Base-by-base conservation (phyloP, 179 eudicot species). In the Gypsophila paniculata region DNA sequence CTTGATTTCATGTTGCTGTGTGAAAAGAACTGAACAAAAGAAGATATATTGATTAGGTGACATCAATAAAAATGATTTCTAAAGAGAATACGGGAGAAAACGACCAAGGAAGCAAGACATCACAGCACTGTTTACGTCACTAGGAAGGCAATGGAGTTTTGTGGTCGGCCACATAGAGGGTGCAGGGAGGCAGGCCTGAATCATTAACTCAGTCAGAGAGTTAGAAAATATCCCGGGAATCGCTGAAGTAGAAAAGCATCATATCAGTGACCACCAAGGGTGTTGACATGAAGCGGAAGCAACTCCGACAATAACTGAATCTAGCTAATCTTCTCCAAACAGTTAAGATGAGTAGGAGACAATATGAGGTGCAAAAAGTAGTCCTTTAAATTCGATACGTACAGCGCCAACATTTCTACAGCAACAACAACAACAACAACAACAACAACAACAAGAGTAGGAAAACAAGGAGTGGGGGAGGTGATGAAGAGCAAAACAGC, bases 1-100 rank as follows among this genome's bases (percentile, higher is more conserved):
- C 79, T 80, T 70, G 60, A 93, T 72, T 72, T 93, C 94, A 61
- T 86, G 88, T 77, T 83, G 81, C 68, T 88, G 89, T 22, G 79
- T 48, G 75, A 91, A 88, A 72, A 63, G 39, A 78, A 93, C 98
- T 93, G 88, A 76, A 81, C 14, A 48, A 15, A 53, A 38, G 44
- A 60, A 74, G 19, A 18, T 67, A 18, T 67, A 70, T 71, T 18
- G 72, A 49, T 68, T 18, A 75, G 58, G 15, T 44, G 32, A 71
- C 26, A 44, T 32, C 70, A 76, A 48, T 8, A 25, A 32, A 21
- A 18, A 46, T 8, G 25, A 21, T 8, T 42, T 19, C 42, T 48
- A 2, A 17, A 57, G 25, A 52, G 13, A 61, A 49, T 44, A 11
- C 29, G 44, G n/a, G 14, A 19, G 59, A 73, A 23, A 7, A 36